Percentiles rank a stretch among this genome's conserved stretches.
Conservation (phyloP, 768 basidiomycete genomes). For the Aureoboletus auriporus region DNA sequence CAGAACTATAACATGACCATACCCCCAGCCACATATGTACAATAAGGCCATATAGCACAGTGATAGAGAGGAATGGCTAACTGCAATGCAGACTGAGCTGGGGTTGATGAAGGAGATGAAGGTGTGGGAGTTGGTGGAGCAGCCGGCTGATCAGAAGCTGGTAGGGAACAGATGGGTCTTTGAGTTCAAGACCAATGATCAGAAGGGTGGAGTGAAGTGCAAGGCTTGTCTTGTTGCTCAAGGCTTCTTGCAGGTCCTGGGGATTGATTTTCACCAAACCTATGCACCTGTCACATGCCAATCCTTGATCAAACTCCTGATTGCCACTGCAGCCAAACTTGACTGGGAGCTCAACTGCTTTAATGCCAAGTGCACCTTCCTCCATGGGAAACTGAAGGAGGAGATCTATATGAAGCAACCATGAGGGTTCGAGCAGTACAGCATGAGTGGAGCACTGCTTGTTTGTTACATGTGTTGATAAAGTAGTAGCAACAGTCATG, state of each 20-base stretch:
- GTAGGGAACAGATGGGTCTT: constrained; percentile 6
- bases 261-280: neutral
- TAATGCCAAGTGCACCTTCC: neutral
- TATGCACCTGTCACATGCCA: constrained; percentile 14
- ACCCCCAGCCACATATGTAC: neutral
- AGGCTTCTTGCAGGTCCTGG: neutral
- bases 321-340: neutral
- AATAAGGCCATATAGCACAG: neutral
- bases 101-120: constrained; percentile 4
- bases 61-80: neutral
- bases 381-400: constrained; percentile 1
- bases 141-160: neutral
- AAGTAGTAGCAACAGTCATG: too few relatives aligned
- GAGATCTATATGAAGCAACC: constrained; percentile 38
- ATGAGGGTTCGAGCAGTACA: constrained; percentile 20
- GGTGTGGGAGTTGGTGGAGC: neutral
- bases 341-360: constrained; percentile 3
- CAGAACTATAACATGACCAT: neutral
- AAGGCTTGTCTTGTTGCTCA: neutral
- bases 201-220: neutral
- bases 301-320: neutral
- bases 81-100: constrained; percentile 3
- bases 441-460: neutral
- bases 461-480: neutral
- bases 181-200: constrained; percentile 3